These are phyloP conservation scores for Neofusicoccum sp. DNA, from an alignment of 2,329 filamentous ascomycete genomes.

Conservation along the genomic window DNA sequence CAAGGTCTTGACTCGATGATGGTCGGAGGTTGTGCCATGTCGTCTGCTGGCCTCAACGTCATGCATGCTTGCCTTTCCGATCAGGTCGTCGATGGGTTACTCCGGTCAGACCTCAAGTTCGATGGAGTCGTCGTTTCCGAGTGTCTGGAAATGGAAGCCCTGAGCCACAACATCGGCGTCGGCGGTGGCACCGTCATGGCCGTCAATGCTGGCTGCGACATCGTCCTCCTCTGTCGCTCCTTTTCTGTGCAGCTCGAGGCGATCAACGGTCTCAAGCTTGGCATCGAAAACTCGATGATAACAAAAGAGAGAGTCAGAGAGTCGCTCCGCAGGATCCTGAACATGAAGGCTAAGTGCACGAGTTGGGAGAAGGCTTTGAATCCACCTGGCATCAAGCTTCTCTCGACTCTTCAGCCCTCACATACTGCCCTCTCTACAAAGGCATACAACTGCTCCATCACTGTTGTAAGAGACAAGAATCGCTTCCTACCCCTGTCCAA, in stretches of 20 bases:
- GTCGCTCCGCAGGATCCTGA: conserved; percentile 74
- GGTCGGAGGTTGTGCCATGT: conserved; percentile 90
- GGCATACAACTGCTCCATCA: conserved; percentile 90
- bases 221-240: conserved; percentile 83
- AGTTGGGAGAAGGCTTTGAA: conserved; percentile 91
- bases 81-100: conserved; percentile 84
- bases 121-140: conserved; percentile 92
- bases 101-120: conserved; percentile 86
- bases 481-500: conserved; percentile 78
- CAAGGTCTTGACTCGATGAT: conserved; percentile 92
- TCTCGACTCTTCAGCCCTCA: conserved; percentile 77
- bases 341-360: conserved; percentile 80
- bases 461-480: conserved; percentile 86
- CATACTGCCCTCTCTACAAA: conserved; percentile 78
- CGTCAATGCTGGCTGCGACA: conserved; percentile 90
- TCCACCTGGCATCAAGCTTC: conserved; percentile 71
- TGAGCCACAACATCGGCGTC: conserved; percentile 95
- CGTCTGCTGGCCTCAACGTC: conserved; percentile 86
- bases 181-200: conserved; percentile 97
- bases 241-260: conserved; percentile 89
- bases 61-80: conserved; percentile 93
- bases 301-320: conserved; percentile 74
- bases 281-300: conserved; percentile 87
- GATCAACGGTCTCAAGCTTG: conserved; percentile 83
- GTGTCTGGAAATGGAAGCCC: conserved; percentile 92